Evolutionary conservation across 768 basidiomycete genomes (phyloP).

Genomic region (Mycena leptocephala): DNA sequence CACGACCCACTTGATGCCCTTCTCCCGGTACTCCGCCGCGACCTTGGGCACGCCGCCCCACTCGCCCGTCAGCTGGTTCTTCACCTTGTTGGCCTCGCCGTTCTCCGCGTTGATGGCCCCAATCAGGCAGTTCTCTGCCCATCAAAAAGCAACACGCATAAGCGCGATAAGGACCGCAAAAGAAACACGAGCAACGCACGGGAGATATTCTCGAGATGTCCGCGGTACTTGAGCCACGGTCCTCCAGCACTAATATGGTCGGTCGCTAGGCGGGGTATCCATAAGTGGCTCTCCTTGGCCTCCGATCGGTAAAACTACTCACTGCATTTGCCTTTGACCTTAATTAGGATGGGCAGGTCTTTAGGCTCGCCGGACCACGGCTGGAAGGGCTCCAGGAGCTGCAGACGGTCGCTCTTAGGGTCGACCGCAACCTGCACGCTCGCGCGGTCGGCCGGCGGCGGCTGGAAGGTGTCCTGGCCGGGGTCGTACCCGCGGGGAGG

Average conservation of each 20-base stretch:
- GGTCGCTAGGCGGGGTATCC: slow-evolving; percentile 65
- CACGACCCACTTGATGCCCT: slow-evolving; percentile 96
- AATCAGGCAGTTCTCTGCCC: slow-evolving; percentile 93
- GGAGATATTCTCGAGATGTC: slow-evolving; percentile 98
- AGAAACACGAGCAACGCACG: slow-evolving; percentile 63
- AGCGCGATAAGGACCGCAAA: not conserved
- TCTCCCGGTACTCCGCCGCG: slow-evolving; percentile 90
- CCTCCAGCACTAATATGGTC: slow-evolving; percentile 98
- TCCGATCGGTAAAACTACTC: slow-evolving; percentile 50
- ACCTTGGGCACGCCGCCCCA: slow-evolving; percentile 90
- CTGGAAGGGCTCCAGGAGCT: slow-evolving; percentile 86
- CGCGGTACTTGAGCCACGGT: slow-evolving; percentile 99
- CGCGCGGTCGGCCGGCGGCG: slow-evolving; percentile 90
- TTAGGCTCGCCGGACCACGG: slow-evolving; percentile 95
- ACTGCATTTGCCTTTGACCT: slow-evolving; percentile 99
- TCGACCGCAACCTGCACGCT: slow-evolving; percentile 89
- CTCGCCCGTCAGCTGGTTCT: slow-evolving; percentile 91
- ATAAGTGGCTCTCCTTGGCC: slow-evolving; percentile 8
- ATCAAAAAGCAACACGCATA: slow-evolving; percentile 19
- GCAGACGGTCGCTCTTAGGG: slow-evolving; percentile 85
- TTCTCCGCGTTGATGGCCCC: slow-evolving; percentile 98
- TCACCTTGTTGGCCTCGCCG: slow-evolving; percentile 95
- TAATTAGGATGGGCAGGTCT: slow-evolving; percentile 95
- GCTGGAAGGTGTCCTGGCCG: slow-evolving; percentile 97
- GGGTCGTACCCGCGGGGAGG: slow-evolving; percentile 97